Percentiles rank a stretch among this genome's conserved stretches.
phyloP scores from a whole-genome alignment of 176 grass and related monocot genomes.

The Triticum urartu region DNA sequence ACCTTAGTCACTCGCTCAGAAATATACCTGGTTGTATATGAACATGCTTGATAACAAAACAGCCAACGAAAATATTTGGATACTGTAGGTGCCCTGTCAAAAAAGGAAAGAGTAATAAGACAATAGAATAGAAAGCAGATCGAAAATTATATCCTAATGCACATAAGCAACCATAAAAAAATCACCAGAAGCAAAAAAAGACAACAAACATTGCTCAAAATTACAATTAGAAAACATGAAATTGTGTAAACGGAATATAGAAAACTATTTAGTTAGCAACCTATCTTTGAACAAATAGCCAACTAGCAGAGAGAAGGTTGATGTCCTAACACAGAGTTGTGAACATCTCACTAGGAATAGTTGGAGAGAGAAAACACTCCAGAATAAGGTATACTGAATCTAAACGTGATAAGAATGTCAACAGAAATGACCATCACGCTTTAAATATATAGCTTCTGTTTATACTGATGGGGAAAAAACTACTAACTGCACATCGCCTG shows the following conservation, averaged over 20 bases:
- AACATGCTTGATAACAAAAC: constrained; percentile 98
- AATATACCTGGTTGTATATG: constrained; percentile 94
- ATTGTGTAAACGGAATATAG: not conserved
- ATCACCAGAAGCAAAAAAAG: constrained; percentile 8
- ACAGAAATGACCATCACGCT: not conserved
- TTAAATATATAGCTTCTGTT: not conserved
- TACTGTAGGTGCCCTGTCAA: constrained; percentile 92
- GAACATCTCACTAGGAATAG: not conserved
- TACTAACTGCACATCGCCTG: not conserved
- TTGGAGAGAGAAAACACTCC: not conserved
- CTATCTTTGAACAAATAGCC: not conserved
- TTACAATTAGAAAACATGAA: not conserved
- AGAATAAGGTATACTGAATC: not conserved
- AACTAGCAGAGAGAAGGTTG: not conserved
- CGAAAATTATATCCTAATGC: not conserved
- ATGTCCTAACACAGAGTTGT: constrained; percentile 1
- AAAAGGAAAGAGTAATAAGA: constrained; percentile 18
- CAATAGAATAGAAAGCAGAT: not conserved
- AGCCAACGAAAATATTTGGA: constrained; percentile 96
- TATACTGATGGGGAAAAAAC: not conserved
- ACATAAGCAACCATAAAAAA: constrained; percentile 15
- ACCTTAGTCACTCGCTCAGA: not conserved
- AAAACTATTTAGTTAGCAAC: not conserved
- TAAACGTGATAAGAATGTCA: not conserved
- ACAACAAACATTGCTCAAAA: not conserved